Base-by-base conservation (phyloP, 129 eudicot species). In the Centella asiatica region DNA sequence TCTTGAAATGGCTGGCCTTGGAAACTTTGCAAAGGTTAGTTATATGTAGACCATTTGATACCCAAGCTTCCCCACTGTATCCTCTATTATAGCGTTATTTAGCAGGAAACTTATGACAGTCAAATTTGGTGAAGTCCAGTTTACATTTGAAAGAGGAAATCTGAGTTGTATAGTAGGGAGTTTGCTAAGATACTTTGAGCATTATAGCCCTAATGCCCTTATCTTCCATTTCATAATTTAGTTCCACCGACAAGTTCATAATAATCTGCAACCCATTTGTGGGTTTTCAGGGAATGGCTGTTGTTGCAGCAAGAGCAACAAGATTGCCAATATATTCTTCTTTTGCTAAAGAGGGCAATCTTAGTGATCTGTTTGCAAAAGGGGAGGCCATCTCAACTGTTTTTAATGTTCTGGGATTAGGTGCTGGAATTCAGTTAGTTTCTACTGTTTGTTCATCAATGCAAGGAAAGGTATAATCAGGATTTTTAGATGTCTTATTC, bases 241-340 rank as follows among this genome's bases (percentile, higher is more conserved):
- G 5, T 22, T 47, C 22, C 51, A 11, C 1, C 44, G 44, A n/a
- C 7, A 32, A 23, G 18, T 20, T 42, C 31, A n/a, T 9, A 29
- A 31, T 18, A n/a, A 57, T 39, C 42, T 60, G 25, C 22, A 49
- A 29, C 18, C 23, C 13, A 1, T 27, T 28, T 27, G 12, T 42
- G 29, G 42, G 46, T 67, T 3, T 33, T 24, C 83, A 87, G 99
- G 99, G 99, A 76, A 93, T 93, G 99, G 99, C 99, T 25, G 95
- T 84, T 65, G 99, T 93, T 71, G 96, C 99, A 51, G 99, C 99
- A 59, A 87, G 99, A 76, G 96, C 96, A 18, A 93, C 99, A 68
- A 82, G 99, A 76, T 75, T 93, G 80, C 96, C 99, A 11, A 79
- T 93, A 72, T 93, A 93, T 70, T 93, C 99, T 48, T 87, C 99